A percentile compares a stretch with the other conserved stretches of the same genome.
Evolutionary conservation across 345 rosid species (phyloP).

Genomic region (Citrus glauca): DNA sequence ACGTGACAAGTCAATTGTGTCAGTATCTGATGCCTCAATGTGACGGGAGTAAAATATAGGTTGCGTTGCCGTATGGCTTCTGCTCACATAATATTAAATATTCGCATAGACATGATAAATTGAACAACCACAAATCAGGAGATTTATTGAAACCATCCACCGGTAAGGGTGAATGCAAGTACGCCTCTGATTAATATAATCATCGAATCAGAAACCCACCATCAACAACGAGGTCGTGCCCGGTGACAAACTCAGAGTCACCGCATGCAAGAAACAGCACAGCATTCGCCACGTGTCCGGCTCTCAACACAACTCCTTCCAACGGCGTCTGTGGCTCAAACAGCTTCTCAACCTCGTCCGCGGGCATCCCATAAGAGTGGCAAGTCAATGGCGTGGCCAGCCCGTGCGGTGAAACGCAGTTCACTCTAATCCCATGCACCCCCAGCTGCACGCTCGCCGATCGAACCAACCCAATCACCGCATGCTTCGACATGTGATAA

Average conservation of each 20-base stretch:
- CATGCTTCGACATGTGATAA: slow-evolving; percentile 39
- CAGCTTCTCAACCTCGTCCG: slow-evolving; percentile 18
- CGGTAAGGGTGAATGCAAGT: too few relatives aligned
- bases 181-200: not conserved
- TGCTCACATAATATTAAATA: too few relatives aligned
- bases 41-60: too few relatives aligned
- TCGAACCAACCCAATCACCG: slow-evolving; percentile 34
- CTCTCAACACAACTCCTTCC: slow-evolving; percentile 26
- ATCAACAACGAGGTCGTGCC: slow-evolving; percentile 30
- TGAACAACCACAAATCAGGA: too few relatives aligned
- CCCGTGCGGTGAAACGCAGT: slow-evolving; percentile 36
- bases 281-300: slow-evolving; percentile 32
- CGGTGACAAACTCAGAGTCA: slow-evolving; percentile 32
- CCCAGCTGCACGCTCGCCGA: slow-evolving; percentile 42
- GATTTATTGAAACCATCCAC: too few relatives aligned
- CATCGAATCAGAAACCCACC: slow-evolving; percentile 19
- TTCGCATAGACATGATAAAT: too few relatives aligned
- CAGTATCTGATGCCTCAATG: too few relatives aligned
- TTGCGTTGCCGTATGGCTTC: too few relatives aligned
- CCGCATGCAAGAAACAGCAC: slow-evolving; percentile 36
- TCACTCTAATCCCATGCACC: slow-evolving; percentile 40
- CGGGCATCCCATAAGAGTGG: not conserved
- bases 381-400: slow-evolving; percentile 25
- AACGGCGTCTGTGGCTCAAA: slow-evolving; percentile 9
- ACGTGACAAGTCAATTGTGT: too few relatives aligned